phyloP scores from a whole-genome alignment of 306 rosid species.

The Castanopsis chinensis region DNA sequence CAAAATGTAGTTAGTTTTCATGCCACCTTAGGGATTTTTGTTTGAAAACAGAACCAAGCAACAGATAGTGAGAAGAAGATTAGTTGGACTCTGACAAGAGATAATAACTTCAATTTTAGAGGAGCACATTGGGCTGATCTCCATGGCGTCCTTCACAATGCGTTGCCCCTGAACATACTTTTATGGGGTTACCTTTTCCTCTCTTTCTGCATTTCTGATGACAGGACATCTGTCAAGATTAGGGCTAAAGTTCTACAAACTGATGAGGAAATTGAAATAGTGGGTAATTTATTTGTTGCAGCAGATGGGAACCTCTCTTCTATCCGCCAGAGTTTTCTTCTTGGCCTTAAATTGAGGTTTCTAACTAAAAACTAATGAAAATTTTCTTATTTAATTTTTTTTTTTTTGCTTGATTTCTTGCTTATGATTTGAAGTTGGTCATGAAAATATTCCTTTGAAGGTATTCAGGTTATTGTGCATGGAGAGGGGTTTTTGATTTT shows the following conservation, averaged over 20 bases:
- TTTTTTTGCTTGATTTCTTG: not conserved
- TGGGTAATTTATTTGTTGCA: slow-evolving; percentile 73
- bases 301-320: slow-evolving; percentile 90
- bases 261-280: slow-evolving; percentile 51
- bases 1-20: too few relatives aligned
- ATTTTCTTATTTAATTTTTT: not conserved
- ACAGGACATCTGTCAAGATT: slow-evolving; percentile 44
- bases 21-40: not conserved
- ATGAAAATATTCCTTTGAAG: slow-evolving; percentile 31
- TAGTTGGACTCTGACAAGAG: slow-evolving; percentile 53
- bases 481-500: slow-evolving; percentile 90
- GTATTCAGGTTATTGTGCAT: slow-evolving; percentile 84
- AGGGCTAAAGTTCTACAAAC: slow-evolving; percentile 48
- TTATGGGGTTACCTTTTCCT: slow-evolving; percentile 72
- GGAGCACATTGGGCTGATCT: slow-evolving; percentile 89
- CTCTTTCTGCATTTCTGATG: slow-evolving; percentile 47
- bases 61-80: slow-evolving; percentile 56
- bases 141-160: slow-evolving; percentile 61
- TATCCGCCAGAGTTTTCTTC: slow-evolving; percentile 55
- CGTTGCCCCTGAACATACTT: slow-evolving; percentile 51
- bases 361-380: slow-evolving; percentile 4
- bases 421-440: not conserved
- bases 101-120: slow-evolving; percentile 63
- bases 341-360: slow-evolving; percentile 64
- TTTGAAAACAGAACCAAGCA: slow-evolving; percentile 51